Conservation (phyloP, 1,284 basidiomycete genomes). For the Leccinum variabile region DNA sequence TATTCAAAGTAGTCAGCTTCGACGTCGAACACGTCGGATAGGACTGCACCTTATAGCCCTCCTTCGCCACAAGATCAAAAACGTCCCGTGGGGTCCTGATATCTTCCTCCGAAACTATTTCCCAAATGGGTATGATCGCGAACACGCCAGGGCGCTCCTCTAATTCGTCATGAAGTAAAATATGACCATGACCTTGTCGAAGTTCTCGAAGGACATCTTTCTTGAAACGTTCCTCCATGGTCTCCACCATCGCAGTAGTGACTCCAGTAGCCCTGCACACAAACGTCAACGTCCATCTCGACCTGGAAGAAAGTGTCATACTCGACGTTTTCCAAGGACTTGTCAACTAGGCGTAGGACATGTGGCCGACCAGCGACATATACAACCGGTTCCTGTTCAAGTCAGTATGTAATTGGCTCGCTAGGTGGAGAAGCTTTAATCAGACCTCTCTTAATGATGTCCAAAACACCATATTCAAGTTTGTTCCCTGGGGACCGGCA, state of each 20-base stretch:
- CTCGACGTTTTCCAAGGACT: conserved; percentile 92
- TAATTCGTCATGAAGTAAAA: conserved; percentile 94
- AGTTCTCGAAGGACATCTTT: conserved; percentile 87
- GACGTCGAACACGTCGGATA: neutral
- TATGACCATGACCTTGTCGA: conserved; percentile 69
- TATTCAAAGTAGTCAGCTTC: conserved; percentile 13
- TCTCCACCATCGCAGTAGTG: conserved; percentile 88
- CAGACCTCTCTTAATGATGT: no score
- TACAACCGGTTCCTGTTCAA: conserved; percentile 84
- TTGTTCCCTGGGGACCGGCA: no score
- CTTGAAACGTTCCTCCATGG: conserved; percentile 91
- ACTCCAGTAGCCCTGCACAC: conserved; percentile 86
- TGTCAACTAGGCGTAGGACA: conserved; percentile 88
- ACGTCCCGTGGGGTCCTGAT: conserved; percentile 94
- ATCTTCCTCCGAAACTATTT: conserved; percentile 79
- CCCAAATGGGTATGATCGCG: conserved; percentile 87
- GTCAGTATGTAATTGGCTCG: neutral
- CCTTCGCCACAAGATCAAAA: conserved; percentile 68
- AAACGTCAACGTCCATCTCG: neutral
- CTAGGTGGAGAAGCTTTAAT: no score
- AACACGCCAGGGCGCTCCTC: conserved; percentile 92
- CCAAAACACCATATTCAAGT: no score
- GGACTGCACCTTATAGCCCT: conserved; percentile 66
- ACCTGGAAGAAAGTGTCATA: conserved; percentile 40
- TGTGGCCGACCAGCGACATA: conserved; percentile 90